A percentile compares a stretch with the other conserved stretches of the same genome.
These are phyloP conservation scores for Paraurostyla sp. DNA, from an alignment of 73 alveolate species.

Conservation along the genomic window DNA sequence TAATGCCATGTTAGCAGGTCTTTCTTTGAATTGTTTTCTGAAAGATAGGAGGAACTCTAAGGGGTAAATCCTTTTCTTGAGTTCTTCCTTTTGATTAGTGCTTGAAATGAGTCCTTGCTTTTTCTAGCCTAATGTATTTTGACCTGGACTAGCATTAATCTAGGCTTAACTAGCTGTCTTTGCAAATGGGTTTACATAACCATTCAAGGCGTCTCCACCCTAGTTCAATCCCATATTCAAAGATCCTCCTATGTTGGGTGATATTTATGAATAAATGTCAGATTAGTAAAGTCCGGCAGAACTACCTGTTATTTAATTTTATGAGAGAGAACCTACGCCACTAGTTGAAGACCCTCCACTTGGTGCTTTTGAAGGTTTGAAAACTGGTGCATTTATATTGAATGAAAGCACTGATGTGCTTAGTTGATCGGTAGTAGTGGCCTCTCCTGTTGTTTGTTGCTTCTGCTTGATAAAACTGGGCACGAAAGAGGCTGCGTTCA, in stretches of 20 bases:
- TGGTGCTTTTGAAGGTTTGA: slow-evolving; percentile 5
- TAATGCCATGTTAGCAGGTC: slow-evolving; percentile 52
- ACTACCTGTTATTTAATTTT: background rate
- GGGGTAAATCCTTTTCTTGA: slow-evolving; percentile 36
- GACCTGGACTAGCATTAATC: too few species aligned
- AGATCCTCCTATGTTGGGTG: background rate
- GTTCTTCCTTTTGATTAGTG: background rate
- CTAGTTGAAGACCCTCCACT: background rate
- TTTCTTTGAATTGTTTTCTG: slow-evolving; percentile 9
- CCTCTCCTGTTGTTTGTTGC: background rate
- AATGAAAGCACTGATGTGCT: background rate
- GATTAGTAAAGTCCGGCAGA: background rate
- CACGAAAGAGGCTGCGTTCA: background rate
- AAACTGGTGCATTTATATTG: slow-evolving; percentile 18
- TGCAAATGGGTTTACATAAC: slow-evolving; percentile 47
- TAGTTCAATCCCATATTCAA: background rate
- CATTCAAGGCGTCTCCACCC: slow-evolving; percentile 5
- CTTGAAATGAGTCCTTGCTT: too few species aligned
- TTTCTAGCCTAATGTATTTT: background rate
- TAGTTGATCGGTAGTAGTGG: background rate
- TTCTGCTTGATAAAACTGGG: background rate
- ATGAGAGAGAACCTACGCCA: background rate
- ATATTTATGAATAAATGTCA: background rate
- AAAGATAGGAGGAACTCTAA: slow-evolving; percentile 46
- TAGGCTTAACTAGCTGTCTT: background rate